Base-by-base conservation (phyloP, 768 basidiomycete genomes). In the Naganishia antarctica region DNA sequence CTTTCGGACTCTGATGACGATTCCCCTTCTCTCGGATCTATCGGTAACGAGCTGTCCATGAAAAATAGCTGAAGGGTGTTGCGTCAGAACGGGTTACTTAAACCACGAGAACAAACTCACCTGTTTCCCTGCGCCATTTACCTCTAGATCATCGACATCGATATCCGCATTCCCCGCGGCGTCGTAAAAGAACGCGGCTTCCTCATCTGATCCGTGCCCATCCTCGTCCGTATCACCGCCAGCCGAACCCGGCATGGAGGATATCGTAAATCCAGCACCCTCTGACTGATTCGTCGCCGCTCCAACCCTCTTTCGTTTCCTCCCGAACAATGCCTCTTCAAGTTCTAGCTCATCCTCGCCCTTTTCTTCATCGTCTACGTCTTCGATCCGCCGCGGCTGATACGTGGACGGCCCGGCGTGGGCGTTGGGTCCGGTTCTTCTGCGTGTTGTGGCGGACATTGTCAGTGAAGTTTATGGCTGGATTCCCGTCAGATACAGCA, bases 311-410 rank as follows among this genome's bases (percentile, higher is more conserved):
- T 67, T 67, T 6, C 66, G 50, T 28, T 67, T 67, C n/a, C 63
- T 65, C 0, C 76, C 76, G 64, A 77, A 77, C 4, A 77, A 64
- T 16, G 31, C 47, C 15, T 65, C 69, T 64, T 77, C 76, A 1
- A 77, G 53, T 13, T 76, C 72, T n/a, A 77, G 66, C 63, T 77
- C 76, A 53, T 77, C 76, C 16, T 74, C 73, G 21, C 71, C 69
- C 47, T 77, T 77, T 40, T 71, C 70, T 4, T 23, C 25, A 31
- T 63, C 50, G 40, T 44, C 50, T 15, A 60, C 34, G 32, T 57
- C 53, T 29, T 57, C 53, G 37, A 57, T 57, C n/a, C 53, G 53
- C 5, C 53, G 37, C 5, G 53, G 53, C 26, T 57, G 53, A 16
- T 57, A 57, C 8, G 53, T 57, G n/a, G 53, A 57, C 4, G 53